Evolutionary conservation across 2,329 filamentous ascomycete genomes (phyloP).

Genomic region (Pseudogymnoascus sp.): DNA sequence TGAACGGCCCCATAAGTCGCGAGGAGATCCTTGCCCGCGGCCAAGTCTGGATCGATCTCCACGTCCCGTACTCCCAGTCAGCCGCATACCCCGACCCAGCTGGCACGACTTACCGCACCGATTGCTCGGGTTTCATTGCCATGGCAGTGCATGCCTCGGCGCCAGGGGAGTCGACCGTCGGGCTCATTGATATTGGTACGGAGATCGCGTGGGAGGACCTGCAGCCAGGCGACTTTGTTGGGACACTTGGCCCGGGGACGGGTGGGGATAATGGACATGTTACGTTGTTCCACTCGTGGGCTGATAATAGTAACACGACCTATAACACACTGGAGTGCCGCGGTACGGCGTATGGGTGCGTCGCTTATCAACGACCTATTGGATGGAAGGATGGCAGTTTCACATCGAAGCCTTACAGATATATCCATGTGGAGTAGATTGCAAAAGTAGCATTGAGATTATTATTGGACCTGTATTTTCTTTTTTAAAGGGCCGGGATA

Average conservation of each 20-base stretch:
- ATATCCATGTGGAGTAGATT: neutral
- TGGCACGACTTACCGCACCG: neutral
- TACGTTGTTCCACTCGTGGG: neutral
- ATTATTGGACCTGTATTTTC: neutral
- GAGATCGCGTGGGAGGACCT: slow-evolving; percentile 3
- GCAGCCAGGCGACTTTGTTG: slow-evolving; percentile 1
- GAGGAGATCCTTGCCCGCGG: slow-evolving; percentile 1
- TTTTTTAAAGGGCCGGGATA: neutral
- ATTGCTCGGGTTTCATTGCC: slow-evolving; percentile 2
- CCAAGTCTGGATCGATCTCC: slow-evolving; percentile 1
- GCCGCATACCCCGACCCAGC: neutral
- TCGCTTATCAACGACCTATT: neutral
- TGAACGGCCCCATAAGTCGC: slow-evolving; percentile 5
- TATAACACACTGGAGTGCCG: slow-evolving; percentile 8
- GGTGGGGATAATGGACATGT: slow-evolving; percentile 5
- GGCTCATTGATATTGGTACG: neutral
- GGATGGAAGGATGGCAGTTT: neutral
- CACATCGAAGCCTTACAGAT: slow-evolving; percentile 4
- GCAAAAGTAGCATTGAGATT: neutral
- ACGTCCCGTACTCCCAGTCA: neutral
- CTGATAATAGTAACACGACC: neutral
- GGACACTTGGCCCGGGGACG: neutral
- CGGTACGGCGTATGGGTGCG: neutral
- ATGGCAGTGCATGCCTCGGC: slow-evolving; percentile 1
- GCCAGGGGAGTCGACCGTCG: neutral